These are phyloP conservation scores for Begonia masoniana DNA, from an alignment of 306 rosid species.

Conservation along the genomic window DNA sequence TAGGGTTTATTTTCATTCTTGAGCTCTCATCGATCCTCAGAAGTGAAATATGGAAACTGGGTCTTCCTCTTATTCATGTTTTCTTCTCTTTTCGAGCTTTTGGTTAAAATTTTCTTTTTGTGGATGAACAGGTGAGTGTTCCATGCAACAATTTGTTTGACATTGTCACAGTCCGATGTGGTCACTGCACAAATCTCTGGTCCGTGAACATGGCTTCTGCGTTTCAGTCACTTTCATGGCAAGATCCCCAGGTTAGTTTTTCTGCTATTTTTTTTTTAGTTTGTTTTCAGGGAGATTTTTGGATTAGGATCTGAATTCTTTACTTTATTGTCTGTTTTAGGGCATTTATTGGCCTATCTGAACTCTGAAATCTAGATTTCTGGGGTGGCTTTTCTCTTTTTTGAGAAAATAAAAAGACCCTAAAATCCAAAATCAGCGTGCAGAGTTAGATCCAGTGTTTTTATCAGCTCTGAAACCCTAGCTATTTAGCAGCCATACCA, in stretches of 20 bases:
- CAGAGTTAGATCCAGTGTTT: conserved; percentile 23
- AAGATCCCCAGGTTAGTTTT: conserved; percentile 55
- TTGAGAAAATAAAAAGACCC: conserved; percentile 33
- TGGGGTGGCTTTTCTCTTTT: conserved; percentile 1
- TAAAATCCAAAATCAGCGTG: conserved; percentile 3
- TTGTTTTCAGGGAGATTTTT: conserved; percentile 18
- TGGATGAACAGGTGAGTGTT: conserved; percentile 76
- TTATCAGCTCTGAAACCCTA: conserved; percentile 35
- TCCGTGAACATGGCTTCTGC: conserved; percentile 99
- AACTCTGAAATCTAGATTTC: conserved; percentile 8
- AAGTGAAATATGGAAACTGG: not conserved
- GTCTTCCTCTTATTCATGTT: not conserved
- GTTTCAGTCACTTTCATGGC: conserved; percentile 86
- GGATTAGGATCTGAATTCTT: too few relatives aligned
- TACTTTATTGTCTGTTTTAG: not conserved
- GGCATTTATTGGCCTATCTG: not conserved
- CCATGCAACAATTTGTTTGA: conserved; percentile 92
- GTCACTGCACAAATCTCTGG: conserved; percentile 99
- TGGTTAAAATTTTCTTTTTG: too few relatives aligned
- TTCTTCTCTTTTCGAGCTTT: too few relatives aligned
- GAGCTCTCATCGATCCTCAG: not conserved
- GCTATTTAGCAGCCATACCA: conserved; percentile 60
- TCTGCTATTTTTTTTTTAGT: not conserved
- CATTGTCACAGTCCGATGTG: conserved; percentile 98
- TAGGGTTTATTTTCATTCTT: not conserved